Evolutionary conservation across 23 red algal species (phyloP).

Genomic region (Chondrus crispus): DNA sequence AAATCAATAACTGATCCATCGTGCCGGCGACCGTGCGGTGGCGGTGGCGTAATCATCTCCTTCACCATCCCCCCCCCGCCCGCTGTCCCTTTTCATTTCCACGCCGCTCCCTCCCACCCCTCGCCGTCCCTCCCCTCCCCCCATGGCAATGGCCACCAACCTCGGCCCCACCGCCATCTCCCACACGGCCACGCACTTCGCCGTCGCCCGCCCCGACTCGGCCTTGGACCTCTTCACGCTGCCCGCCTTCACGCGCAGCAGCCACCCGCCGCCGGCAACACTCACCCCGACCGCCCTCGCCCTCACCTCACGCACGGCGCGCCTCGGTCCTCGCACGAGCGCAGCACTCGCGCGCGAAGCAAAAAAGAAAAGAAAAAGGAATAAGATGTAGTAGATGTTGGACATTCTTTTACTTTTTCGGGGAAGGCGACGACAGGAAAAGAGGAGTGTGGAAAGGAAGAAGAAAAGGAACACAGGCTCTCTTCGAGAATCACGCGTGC

Average conservation of each 20-base stretch:
- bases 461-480: no score
- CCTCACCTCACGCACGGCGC: not conserved
- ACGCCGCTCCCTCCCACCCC: not conserved
- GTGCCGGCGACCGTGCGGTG: no score
- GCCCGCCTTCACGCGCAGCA: no score
- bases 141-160: not conserved
- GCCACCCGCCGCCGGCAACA: not conserved
- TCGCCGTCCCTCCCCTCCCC: not conserved
- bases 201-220: not conserved
- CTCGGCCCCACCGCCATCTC: not conserved
- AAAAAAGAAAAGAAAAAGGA: no score
- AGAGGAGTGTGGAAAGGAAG: no score
- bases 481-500: no score
- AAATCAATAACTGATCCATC: no score
- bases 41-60: no score
- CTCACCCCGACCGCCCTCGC: not conserved
- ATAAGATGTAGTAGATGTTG: no score
- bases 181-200: not conserved
- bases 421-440: no score
- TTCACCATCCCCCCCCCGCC: not conserved
- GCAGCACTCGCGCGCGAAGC: no score
- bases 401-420: no score
- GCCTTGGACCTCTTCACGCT: not conserved
- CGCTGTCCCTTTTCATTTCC: not conserved
- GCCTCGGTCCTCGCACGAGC: constrained; percentile 5